Conservation (phyloP, 345 rosid genomes). For the Linum lewisii region DNA sequence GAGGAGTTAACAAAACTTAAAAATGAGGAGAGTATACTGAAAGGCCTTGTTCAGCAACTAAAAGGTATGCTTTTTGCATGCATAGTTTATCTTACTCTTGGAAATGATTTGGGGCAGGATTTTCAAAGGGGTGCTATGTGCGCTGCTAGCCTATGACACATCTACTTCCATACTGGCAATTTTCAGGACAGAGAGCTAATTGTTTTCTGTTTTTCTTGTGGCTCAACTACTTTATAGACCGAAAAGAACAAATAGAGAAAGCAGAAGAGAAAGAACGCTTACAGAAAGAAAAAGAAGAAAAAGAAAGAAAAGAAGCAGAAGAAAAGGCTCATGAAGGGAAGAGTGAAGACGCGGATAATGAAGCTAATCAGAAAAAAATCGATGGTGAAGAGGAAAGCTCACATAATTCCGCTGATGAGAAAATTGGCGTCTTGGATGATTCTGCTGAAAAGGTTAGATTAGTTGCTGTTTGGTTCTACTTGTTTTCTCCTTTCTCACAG, state of each 20-base stretch:
- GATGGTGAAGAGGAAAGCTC: constrained; percentile 23
- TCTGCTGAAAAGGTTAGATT: constrained; percentile 49
- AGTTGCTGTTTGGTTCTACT: constrained; percentile 1
- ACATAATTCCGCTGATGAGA: constrained; percentile 27
- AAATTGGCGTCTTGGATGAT: constrained; percentile 44
- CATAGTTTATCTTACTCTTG: neutral
- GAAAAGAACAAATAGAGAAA: constrained; percentile 77
- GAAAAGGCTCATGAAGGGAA: constrained; percentile 36
- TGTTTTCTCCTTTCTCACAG: neutral
- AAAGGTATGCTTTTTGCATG: constrained; percentile 42
- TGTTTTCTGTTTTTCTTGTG: constrained; percentile 12
- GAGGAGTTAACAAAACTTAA: constrained; percentile 57
- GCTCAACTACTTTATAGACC: constrained; percentile 35
- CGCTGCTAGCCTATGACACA: no score
- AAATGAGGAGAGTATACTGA: constrained; percentile 64
- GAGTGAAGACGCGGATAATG: constrained; percentile 22
- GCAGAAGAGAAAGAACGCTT: constrained; percentile 66
- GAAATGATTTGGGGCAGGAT: no score
- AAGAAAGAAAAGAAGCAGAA: constrained; percentile 60
- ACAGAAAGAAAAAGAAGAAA: constrained; percentile 73
- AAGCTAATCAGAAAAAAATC: constrained; percentile 25
- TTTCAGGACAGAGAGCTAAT: constrained; percentile 1
- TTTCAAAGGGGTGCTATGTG: no score
- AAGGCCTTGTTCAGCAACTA: constrained; percentile 64
- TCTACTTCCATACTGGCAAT: neutral